A percentile compares a stretch with the other conserved stretches of the same genome.
Conservation (phyloP, 768 basidiomycete species). For the Cystobasidium ongulense region DNA sequence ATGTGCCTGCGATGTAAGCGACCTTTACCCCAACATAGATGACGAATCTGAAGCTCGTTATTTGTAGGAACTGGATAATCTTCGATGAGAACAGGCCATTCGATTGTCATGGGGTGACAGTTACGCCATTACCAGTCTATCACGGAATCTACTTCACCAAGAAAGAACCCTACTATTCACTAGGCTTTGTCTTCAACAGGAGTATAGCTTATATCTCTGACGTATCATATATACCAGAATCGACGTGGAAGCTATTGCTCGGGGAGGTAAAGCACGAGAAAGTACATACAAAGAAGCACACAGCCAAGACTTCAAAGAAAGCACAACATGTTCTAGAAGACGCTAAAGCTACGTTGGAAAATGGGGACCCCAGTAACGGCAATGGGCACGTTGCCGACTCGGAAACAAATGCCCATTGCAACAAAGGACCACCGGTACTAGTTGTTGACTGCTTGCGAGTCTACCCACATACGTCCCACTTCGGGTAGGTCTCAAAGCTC, state of each 20-base stretch:
- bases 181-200: slow-evolving; percentile 50
- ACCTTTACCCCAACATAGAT: background rate
- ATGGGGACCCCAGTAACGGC: background rate
- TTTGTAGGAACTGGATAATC: slow-evolving; percentile 59
- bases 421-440: slow-evolving; percentile 18
- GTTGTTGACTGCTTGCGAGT: slow-evolving; percentile 32
- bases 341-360: background rate
- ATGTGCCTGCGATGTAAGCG: slow-evolving; percentile 64
- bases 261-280: background rate
- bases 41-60: background rate
- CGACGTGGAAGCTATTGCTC: slow-evolving; percentile 8
- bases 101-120: slow-evolving; percentile 41
- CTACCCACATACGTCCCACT: slow-evolving; percentile 32
- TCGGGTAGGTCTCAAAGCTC: background rate
- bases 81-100: slow-evolving; percentile 49
- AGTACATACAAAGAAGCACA: background rate
- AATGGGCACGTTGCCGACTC: background rate
- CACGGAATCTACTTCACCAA: slow-evolving; percentile 37
- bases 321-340: background rate
- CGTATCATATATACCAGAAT: slow-evolving; percentile 66
- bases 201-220: slow-evolving; percentile 71
- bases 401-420: background rate
- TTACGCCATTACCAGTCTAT: slow-evolving; percentile 43
- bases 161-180: slow-evolving; percentile 37
- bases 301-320: background rate